phyloP scores from a whole-genome alignment of 148 eudicot species.

The Gaultheria prostrata region DNA sequence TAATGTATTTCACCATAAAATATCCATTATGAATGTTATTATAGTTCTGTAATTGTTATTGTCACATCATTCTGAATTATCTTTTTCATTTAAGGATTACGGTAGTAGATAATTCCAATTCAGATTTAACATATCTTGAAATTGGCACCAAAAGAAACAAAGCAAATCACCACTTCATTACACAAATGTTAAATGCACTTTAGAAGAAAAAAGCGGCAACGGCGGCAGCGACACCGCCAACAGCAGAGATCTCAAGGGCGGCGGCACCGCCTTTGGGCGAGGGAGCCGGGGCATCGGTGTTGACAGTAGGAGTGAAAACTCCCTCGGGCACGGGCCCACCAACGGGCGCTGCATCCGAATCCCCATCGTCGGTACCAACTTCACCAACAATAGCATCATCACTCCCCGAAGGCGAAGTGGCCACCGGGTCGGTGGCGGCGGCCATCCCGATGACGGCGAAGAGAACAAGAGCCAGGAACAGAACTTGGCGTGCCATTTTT shows the following conservation, averaged over 20 bases:
- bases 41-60: neutral
- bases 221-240: neutral
- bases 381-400: neutral
- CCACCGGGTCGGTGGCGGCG: neutral
- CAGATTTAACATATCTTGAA: neutral
- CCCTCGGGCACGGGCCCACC: conserved; percentile 14
- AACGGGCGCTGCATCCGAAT: conserved; percentile 14
- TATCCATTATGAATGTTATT: neutral
- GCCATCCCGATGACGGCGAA: conserved; percentile 23
- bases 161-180: neutral
- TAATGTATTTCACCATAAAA: neutral
- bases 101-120: neutral
- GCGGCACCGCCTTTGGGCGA: neutral
- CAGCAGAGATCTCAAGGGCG: neutral
- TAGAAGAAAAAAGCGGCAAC: conserved; percentile 15
- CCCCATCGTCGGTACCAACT: conserved; percentile 6
- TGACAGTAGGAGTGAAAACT: neutral
- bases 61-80: neutral
- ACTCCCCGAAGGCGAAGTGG: neutral
- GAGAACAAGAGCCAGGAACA: conserved; percentile 22
- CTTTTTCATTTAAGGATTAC: neutral
- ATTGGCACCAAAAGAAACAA: neutral
- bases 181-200: neutral
- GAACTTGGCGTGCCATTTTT: conserved; percentile 25
- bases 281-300: neutral